phyloP scores from a whole-genome alignment of 495 filamentous ascomycete genomes.

The Xylaria flabelliformis region DNA sequence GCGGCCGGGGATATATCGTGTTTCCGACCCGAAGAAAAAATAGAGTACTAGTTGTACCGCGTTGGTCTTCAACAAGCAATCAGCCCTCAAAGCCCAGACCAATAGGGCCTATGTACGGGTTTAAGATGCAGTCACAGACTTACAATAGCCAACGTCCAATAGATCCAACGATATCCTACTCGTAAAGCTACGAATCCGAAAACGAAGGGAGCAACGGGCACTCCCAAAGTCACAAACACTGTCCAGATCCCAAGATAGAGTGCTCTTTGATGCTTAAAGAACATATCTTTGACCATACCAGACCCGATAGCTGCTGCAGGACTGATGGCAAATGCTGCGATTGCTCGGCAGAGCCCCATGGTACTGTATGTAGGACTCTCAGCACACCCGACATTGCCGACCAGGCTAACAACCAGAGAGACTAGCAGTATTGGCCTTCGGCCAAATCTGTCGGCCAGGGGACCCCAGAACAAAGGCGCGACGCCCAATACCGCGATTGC shows the following conservation, averaged over 20 bases:
- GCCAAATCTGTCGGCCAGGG: conserved; percentile 45
- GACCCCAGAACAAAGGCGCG: conserved; percentile 61
- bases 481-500: conserved; percentile 58
- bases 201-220: conserved; percentile 47
- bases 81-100: background rate
- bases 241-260: conserved; percentile 63
- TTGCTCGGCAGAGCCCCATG: conserved; percentile 51
- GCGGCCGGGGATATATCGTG: conserved; percentile 50
- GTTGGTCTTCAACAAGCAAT: conserved; percentile 49
- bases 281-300: conserved; percentile 60
- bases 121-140: conserved; percentile 24
- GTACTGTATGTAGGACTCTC: conserved; percentile 53
- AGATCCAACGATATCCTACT: conserved; percentile 50
- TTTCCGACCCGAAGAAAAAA: conserved; percentile 63
- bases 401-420: conserved; percentile 9
- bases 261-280: conserved; percentile 55
- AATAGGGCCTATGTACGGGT: background rate
- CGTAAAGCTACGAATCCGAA: conserved; percentile 52
- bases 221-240: conserved; percentile 58
- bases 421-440: conserved; percentile 8
- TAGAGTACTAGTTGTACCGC: conserved; percentile 60
- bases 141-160: conserved; percentile 54
- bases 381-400: conserved; percentile 60
- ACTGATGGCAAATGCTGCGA: conserved; percentile 59
- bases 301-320: conserved; percentile 61